These are phyloP conservation scores for Pinus taeda DNA, from an alignment of 75 land plant species.

Conservation along the genomic window DNA sequence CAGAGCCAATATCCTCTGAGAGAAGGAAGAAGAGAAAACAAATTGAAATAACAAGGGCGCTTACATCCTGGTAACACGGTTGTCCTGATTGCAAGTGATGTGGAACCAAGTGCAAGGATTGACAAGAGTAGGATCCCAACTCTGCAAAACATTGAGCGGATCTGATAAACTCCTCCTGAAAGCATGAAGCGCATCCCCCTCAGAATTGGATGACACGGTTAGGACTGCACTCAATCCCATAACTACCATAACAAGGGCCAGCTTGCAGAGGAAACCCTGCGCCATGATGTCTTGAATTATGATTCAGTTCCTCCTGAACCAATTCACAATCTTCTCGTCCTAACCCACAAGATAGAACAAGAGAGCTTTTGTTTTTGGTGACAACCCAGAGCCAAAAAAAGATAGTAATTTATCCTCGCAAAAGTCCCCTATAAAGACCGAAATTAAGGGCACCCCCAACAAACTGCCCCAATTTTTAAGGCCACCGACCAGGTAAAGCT, in stretches of 20 bases:
- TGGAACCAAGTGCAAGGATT: constrained; percentile 98
- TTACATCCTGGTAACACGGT: constrained; percentile 81
- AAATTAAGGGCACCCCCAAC: neutral
- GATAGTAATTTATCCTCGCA: no score
- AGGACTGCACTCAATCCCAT: neutral
- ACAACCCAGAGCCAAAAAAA: no score
- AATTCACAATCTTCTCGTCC: no score
- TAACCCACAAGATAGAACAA: no score
- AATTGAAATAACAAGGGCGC: constrained; percentile 15
- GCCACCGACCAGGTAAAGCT: neutral
- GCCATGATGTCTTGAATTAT: neutral
- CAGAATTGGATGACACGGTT: constrained; percentile 30
- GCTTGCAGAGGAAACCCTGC: neutral
- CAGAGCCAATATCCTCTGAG: neutral
- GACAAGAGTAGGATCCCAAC: constrained; percentile 97
- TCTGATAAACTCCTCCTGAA: constrained; percentile 76
- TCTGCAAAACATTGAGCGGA: constrained; percentile 87
- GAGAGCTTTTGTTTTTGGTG: no score
- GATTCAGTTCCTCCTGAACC: neutral
- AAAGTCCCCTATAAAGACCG: no score
- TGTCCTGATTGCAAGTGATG: constrained; percentile 86
- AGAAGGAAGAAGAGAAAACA: neutral
- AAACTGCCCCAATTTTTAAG: neutral
- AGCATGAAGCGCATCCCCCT: constrained; percentile 89
- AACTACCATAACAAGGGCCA: neutral